Evolutionary conservation across 768 basidiomycete genomes (phyloP).

Genomic region (Phaeotremella skinneri): DNA sequence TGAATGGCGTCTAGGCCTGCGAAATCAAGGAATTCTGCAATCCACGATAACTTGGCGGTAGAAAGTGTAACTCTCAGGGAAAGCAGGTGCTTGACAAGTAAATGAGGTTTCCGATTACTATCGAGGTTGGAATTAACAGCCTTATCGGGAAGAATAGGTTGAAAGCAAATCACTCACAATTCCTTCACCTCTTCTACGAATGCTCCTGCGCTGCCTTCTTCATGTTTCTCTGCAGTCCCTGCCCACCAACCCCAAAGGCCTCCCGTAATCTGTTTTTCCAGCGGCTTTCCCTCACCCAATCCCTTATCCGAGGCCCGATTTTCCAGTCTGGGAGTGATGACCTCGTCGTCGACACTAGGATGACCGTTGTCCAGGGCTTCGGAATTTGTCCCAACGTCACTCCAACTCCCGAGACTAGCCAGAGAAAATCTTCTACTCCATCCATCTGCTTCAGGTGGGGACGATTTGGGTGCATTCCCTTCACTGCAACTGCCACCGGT

Average conservation of each 20-base stretch:
- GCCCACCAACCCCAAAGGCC: conserved; percentile 79
- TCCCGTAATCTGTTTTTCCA: conserved; percentile 59
- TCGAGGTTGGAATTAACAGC: not conserved
- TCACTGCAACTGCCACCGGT: conserved; percentile 17
- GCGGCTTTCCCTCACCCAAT: conserved; percentile 13
- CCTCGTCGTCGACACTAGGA: conserved; percentile 17
- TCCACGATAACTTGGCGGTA: conserved; percentile 74
- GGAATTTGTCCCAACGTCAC: conserved; percentile 1
- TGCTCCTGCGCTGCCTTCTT: conserved; percentile 48
- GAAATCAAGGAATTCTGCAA: conserved; percentile 68
- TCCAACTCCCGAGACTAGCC: conserved; percentile 38
- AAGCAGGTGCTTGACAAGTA: conserved; percentile 72
- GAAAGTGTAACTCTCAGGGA: conserved; percentile 80
- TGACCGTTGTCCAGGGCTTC: not conserved
- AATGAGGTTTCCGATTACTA: conserved; percentile 55
- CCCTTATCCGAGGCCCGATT: conserved; percentile 12
- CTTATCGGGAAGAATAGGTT: not conserved
- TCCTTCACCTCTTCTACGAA: conserved; percentile 26
- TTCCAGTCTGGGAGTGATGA: conserved; percentile 13
- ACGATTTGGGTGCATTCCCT: conserved; percentile 6
- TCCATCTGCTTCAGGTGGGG: conserved; percentile 15
- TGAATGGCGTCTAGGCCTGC: conserved; percentile 69
- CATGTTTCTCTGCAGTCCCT: conserved; percentile 57
- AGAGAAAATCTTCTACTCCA: conserved; percentile 43
- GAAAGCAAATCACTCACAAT: conserved; percentile 14